Conservation (phyloP, 2,329 filamentous ascomycete species). For the Nannizziopsis barbatae region DNA sequence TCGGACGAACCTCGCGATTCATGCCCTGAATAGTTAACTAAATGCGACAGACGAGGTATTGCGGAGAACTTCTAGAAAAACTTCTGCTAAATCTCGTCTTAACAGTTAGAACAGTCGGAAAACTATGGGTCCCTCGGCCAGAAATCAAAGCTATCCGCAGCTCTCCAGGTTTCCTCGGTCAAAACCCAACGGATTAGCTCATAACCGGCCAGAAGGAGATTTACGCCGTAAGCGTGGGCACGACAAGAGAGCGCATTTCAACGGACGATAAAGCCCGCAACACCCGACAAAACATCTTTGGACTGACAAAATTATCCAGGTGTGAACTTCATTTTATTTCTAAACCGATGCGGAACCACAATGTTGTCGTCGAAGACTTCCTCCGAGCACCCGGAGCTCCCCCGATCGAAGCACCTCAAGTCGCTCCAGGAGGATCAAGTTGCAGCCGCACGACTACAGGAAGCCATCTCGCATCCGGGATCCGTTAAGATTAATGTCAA, state of each 20-base stretch:
- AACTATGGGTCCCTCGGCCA: conserved; percentile 9
- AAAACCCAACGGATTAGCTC: not conserved
- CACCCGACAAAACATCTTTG: not conserved
- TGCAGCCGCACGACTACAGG: conserved; percentile 24
- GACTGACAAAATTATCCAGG: no score
- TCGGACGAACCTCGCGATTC: no score
- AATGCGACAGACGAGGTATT: no score
- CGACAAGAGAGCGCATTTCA: conserved; percentile 19
- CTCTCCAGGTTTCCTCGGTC: conserved; percentile 8
- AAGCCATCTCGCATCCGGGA: conserved; percentile 48
- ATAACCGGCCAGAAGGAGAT: conserved; percentile 34
- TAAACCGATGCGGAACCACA: not conserved
- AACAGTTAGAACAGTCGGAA: not conserved
- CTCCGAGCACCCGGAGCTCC: conserved; percentile 16
- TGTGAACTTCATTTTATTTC: not conserved
- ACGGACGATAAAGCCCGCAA: conserved; percentile 7
- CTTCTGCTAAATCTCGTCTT: no score
- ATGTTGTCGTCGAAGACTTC: conserved; percentile 27
- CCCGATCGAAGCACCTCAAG: conserved; percentile 17
- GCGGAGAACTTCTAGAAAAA: no score
- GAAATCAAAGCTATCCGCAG: not conserved
- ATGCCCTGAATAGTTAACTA: no score
- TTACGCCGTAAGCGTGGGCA: conserved; percentile 38
- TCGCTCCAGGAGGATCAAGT: conserved; percentile 20
- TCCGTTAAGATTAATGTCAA: conserved; percentile 90